Conservation (phyloP, 129 eudicot genomes). For the Cynara cardunculus region DNA sequence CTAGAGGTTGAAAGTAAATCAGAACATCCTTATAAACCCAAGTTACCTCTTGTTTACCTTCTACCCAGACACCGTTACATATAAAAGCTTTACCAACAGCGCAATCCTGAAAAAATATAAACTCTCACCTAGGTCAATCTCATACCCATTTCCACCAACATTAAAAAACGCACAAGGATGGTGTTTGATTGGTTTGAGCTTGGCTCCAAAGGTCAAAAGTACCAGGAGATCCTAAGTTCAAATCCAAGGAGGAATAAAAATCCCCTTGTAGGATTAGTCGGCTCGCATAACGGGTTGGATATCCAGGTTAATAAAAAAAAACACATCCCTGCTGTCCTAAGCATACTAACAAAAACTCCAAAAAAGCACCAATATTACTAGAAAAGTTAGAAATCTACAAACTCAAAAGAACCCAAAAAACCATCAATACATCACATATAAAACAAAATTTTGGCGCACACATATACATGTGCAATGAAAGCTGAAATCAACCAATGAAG, state of each 20-base stretch:
- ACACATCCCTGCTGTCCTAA: background rate
- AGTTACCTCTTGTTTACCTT: background rate
- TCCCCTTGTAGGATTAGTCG: no score
- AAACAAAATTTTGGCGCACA: background rate
- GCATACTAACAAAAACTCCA: background rate
- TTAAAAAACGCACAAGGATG: no score
- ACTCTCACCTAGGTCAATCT: no score
- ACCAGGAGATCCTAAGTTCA: no score
- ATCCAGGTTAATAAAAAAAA: background rate
- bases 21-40: background rate
- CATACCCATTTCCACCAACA: no score
- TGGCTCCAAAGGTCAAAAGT: no score
- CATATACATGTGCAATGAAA: background rate
- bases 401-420: background rate
- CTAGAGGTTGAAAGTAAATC: background rate
- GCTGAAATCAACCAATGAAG: background rate
- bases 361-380: background rate
- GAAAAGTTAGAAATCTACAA: background rate
- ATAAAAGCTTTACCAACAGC: background rate
- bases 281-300: no score
- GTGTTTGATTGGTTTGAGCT: no score
- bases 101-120: no score
- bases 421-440: background rate
- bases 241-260: no score
- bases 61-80: background rate